Conservation (phyloP, 345 rosid genomes). For the Eucalyptus urophylla region DNA sequence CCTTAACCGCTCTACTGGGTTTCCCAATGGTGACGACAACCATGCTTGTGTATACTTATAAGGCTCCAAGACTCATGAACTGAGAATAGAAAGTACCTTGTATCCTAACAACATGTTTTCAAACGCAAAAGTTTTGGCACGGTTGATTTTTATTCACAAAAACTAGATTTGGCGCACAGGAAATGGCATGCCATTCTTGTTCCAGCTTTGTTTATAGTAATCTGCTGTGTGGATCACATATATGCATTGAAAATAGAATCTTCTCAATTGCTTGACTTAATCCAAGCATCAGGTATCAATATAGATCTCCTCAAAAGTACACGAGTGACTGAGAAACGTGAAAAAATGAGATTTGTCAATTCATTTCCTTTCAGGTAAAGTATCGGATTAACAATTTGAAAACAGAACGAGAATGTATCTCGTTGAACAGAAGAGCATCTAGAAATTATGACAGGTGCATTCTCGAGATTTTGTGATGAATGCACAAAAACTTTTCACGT, state of each 20-base stretch:
- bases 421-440: neutral
- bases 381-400: neutral
- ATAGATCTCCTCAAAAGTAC: neutral
- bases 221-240: neutral
- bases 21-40: too few relatives aligned
- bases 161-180: neutral
- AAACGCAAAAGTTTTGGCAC: neutral
- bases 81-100: neutral
- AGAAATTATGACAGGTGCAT: neutral
- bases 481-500: neutral
- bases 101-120: neutral
- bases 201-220: neutral
- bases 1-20: too few relatives aligned
- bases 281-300: neutral
- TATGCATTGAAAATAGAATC: neutral
- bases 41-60: too few relatives aligned
- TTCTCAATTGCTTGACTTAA: neutral
- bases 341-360: neutral
- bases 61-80: too few relatives aligned
- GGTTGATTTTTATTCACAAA: neutral
- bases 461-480: neutral
- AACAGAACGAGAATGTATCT: neutral
- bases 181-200: neutral
- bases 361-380: neutral
- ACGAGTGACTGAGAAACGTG: neutral